Percentiles rank a stretch among this genome's conserved stretches.
phyloP scores from a whole-genome alignment of 257 asterid species.

The Oldenlandia corymbosa region DNA sequence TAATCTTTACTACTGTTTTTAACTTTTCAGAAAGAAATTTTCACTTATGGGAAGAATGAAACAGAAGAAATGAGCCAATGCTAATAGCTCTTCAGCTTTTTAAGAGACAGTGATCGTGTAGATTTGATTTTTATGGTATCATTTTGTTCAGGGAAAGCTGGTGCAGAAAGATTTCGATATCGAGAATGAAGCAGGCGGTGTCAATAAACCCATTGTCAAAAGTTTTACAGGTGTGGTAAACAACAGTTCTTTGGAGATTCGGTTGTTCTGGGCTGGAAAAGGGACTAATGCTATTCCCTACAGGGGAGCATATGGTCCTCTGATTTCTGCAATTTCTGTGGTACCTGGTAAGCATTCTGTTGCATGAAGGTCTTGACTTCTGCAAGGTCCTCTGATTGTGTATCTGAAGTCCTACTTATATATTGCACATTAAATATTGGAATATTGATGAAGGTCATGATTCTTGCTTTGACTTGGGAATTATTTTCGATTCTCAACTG shows the following conservation, averaged over 20 bases:
- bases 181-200: conserved; percentile 69
- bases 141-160: conserved; percentile 43
- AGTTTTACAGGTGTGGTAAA: conserved; percentile 46
- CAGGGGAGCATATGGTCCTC: conserved; percentile 84
- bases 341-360: conserved; percentile 37
- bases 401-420: too few relatives aligned
- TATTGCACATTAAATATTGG: too few relatives aligned
- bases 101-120: background rate
- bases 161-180: conserved; percentile 70
- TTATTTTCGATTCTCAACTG: too few relatives aligned
- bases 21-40: background rate
- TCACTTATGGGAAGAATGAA: too few relatives aligned
- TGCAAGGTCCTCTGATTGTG: background rate
- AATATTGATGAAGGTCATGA: too few relatives aligned
- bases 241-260: conserved; percentile 53
- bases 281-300: conserved; percentile 62
- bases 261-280: conserved; percentile 85
- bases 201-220: conserved; percentile 32
- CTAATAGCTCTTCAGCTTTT: background rate
- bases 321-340: conserved; percentile 82
- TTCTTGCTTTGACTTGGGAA: too few relatives aligned
- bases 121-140: background rate
- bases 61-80: too few relatives aligned
- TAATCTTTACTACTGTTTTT: background rate
- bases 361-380: background rate